Conservation (phyloP, 352 stramenopile genomes). For the Peronospora tabacina region DNA sequence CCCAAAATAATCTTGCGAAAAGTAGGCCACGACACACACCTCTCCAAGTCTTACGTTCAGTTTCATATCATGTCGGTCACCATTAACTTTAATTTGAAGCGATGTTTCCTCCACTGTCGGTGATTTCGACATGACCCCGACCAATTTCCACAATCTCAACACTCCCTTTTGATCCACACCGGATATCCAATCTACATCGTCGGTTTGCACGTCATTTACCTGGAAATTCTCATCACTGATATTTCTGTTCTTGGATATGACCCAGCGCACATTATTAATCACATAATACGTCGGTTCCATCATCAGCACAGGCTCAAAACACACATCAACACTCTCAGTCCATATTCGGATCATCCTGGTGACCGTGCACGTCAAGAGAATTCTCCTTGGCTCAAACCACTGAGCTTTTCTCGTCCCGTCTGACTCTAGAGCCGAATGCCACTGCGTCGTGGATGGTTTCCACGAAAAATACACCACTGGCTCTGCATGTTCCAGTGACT, state of each 20-base stretch:
- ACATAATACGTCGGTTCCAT: constrained; percentile 48
- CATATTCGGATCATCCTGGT: constrained; percentile 52
- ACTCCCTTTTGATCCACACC: constrained; percentile 57
- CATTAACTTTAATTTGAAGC: constrained; percentile 66
- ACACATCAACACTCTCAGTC: constrained; percentile 30
- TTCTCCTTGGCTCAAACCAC: constrained; percentile 66
- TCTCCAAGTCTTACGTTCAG: constrained; percentile 33
- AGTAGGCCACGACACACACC: constrained; percentile 74
- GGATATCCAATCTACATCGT: constrained; percentile 67
- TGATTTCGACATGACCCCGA: constrained; percentile 29
- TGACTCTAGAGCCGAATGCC: constrained; percentile 40
- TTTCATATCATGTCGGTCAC: constrained; percentile 7
- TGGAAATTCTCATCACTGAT: constrained; percentile 74
- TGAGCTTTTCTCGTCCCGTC: constrained; percentile 52
- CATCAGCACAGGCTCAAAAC: constrained; percentile 34
- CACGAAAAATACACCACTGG: constrained; percentile 72
- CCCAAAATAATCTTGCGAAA: constrained; percentile 62
- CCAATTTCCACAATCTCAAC: constrained; percentile 59
- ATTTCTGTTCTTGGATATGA: constrained; percentile 74
- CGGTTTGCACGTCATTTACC: constrained; percentile 33
- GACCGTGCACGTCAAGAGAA: constrained; percentile 66
- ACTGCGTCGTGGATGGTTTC: constrained; percentile 63
- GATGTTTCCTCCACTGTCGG: constrained; percentile 49
- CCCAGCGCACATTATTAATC: constrained; percentile 67
- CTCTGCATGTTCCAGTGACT: constrained; percentile 48